Conservation (phyloP, 441 rosid species). For the Adansonia gregorii region DNA sequence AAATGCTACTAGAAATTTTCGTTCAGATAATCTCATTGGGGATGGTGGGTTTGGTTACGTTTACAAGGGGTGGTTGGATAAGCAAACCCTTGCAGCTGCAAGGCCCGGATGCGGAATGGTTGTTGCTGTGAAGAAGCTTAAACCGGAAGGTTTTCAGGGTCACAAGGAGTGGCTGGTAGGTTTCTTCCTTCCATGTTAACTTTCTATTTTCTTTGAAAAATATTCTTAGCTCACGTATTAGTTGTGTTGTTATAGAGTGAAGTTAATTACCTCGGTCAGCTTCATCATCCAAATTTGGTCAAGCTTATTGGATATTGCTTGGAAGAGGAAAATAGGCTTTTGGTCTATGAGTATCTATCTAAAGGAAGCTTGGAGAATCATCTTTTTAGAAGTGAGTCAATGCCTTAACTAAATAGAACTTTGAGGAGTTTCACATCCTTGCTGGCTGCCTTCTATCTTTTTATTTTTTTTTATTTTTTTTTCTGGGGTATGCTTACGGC, state of each 20-base stretch:
- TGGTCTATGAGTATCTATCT: constrained; percentile 64
- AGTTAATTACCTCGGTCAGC: constrained; percentile 55
- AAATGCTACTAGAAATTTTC: constrained; percentile 56
- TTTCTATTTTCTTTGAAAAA: background rate
- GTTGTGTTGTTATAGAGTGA: constrained; percentile 44
- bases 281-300: constrained; percentile 60
- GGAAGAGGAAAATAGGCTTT: constrained; percentile 51
- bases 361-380: constrained; percentile 63
- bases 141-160: constrained; percentile 57
- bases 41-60: constrained; percentile 73
- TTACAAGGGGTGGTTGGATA: constrained; percentile 56
- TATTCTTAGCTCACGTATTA: constrained; percentile 12
- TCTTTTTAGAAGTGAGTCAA: constrained; percentile 55
- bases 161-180: constrained; percentile 68
- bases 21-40: constrained; percentile 52
- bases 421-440: background rate
- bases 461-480: background rate
- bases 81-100: constrained; percentile 33
- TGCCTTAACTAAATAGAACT: background rate
- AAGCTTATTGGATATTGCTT: constrained; percentile 58
- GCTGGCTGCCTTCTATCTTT: background rate
- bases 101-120: constrained; percentile 44
- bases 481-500: background rate
- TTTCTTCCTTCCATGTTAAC: background rate
- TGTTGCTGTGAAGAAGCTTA: constrained; percentile 60